A percentile compares a stretch with the other conserved stretches of the same genome.
phyloP scores from a whole-genome alignment of 2,329 filamentous ascomycete genomes.

The Cylindrodendrum hubeiense region DNA sequence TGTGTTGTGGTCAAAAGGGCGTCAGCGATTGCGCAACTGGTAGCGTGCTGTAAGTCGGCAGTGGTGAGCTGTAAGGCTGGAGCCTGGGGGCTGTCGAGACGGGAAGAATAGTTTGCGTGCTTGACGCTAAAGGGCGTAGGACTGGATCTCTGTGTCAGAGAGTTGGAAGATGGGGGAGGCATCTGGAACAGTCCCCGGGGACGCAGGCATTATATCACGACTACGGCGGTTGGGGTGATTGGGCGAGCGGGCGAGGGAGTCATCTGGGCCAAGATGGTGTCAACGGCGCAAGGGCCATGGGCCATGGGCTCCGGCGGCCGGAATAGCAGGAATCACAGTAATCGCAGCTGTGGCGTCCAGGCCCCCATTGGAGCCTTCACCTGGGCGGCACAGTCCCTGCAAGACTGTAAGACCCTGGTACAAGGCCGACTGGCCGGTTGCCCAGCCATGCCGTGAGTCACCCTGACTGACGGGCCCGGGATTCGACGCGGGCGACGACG shows the following conservation, averaged over 20 bases:
- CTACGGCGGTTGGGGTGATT: constrained; percentile 28
- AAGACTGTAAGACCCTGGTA: not conserved
- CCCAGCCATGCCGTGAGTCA: not conserved
- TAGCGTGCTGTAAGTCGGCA: no score
- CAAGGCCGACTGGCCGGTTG: not conserved
- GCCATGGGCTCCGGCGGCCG: not conserved
- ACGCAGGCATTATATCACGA: constrained; percentile 38
- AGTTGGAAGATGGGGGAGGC: constrained; percentile 35
- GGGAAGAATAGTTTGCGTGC: constrained; percentile 38
- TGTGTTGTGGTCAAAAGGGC: constrained; percentile 33
- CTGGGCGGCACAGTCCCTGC: not conserved
- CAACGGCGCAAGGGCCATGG: not conserved
- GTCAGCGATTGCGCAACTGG: constrained; percentile 38
- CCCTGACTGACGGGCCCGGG: not conserved
- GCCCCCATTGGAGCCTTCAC: constrained; percentile 14
- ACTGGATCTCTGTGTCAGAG: constrained; percentile 1
- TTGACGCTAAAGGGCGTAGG: constrained; percentile 35
- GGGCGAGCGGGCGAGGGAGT: constrained; percentile 36
- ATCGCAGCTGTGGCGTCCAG: not conserved
- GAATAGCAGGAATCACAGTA: no score
- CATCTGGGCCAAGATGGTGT: constrained; percentile 42
- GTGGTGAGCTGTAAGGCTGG: not conserved
- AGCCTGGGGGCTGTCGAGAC: constrained; percentile 6
- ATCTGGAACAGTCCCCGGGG: constrained; percentile 36
- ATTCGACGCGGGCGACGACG: not conserved